phyloP scores from a whole-genome alignment of 371 early-diverging fungal genomes.

The Saksenaea oblongispora region DNA sequence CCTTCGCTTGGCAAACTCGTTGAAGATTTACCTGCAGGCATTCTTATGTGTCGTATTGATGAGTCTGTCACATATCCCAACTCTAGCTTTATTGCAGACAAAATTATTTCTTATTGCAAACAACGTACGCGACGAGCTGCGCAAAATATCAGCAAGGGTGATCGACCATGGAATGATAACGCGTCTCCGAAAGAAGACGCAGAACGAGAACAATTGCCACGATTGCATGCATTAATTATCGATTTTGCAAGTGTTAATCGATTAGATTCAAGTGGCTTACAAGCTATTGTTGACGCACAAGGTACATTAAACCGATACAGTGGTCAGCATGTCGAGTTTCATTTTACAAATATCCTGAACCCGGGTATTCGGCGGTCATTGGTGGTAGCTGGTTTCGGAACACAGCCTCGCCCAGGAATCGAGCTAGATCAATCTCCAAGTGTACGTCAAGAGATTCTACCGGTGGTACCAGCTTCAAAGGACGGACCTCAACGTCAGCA shows the following conservation, averaged over 20 bases:
- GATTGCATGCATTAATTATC: slow-evolving; percentile 61
- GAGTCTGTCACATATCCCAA: slow-evolving; percentile 75
- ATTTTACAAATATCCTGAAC: slow-evolving; percentile 46
- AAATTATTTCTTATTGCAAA: slow-evolving; percentile 44
- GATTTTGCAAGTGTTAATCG: slow-evolving; percentile 66
- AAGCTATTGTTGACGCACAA: slow-evolving; percentile 60
- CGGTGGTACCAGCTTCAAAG: slow-evolving; percentile 42
- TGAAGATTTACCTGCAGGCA: slow-evolving; percentile 53
- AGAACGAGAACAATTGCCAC: slow-evolving; percentile 33
- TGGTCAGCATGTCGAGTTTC: slow-evolving; percentile 53
- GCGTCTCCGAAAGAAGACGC: slow-evolving; percentile 20
- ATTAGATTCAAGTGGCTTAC: slow-evolving; percentile 66
- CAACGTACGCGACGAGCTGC: slow-evolving; percentile 26
- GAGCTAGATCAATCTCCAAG: slow-evolving; percentile 1
- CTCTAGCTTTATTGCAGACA: slow-evolving; percentile 50
- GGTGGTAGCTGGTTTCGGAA: slow-evolving; percentile 47
- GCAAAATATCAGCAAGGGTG: slow-evolving; percentile 25
- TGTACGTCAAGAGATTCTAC: slow-evolving; percentile 32
- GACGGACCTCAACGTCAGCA: slow-evolving; percentile 30
- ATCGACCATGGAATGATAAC: slow-evolving; percentile 54
- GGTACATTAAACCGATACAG: slow-evolving; percentile 52
- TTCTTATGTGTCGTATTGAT: slow-evolving; percentile 60
- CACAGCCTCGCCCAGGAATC: slow-evolving; percentile 13
- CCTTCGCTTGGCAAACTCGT: slow-evolving; percentile 37
- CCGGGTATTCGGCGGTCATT: slow-evolving; percentile 40